Evolutionary conservation across 2,329 filamentous ascomycete genomes (phyloP).

Genomic region (Penicillium psychrosexuale): DNA sequence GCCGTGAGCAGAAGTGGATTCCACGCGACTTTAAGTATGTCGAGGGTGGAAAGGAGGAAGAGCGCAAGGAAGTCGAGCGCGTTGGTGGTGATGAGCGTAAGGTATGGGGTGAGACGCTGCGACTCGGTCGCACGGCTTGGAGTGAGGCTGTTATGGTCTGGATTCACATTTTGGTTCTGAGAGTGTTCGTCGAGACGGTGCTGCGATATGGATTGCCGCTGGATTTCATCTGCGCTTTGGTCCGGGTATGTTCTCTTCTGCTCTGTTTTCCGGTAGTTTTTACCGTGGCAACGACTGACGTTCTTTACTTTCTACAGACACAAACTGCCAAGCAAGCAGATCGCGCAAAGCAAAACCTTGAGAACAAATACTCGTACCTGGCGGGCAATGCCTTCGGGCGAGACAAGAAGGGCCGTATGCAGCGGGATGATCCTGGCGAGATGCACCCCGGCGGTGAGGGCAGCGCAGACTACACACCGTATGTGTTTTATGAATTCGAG

Average conservation of each 20-base stretch:
- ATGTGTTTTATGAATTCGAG: constrained; percentile 95
- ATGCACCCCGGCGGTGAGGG: constrained; percentile 71
- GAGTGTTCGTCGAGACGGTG: constrained; percentile 98
- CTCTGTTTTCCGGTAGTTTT: neutral
- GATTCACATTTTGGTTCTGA: constrained; percentile 84
- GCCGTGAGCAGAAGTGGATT: constrained; percentile 88
- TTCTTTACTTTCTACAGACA: constrained; percentile 54
- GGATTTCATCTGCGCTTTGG: constrained; percentile 78
- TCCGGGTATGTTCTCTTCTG: constrained; percentile 63
- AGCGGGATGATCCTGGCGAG: constrained; percentile 87
- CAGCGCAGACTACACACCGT: constrained; percentile 84
- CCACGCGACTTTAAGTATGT: constrained; percentile 92
- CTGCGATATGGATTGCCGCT: constrained; percentile 88
- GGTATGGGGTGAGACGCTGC: constrained; percentile 85
- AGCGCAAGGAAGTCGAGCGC: constrained; percentile 79
- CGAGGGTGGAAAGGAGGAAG: constrained; percentile 83
- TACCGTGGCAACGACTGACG: neutral
- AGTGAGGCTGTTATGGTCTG: constrained; percentile 95
- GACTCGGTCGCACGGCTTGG: constrained; percentile 86
- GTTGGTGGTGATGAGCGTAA: constrained; percentile 83
- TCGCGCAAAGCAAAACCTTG: constrained; percentile 75
- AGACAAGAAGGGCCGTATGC: constrained; percentile 89
- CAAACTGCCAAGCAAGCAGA: constrained; percentile 70
- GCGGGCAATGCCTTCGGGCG: constrained; percentile 90
- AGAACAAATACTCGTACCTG: constrained; percentile 83